Base-by-base conservation (phyloP, 2,329 filamentous ascomycete genomes). In the Hirsutella thompsonii region DNA sequence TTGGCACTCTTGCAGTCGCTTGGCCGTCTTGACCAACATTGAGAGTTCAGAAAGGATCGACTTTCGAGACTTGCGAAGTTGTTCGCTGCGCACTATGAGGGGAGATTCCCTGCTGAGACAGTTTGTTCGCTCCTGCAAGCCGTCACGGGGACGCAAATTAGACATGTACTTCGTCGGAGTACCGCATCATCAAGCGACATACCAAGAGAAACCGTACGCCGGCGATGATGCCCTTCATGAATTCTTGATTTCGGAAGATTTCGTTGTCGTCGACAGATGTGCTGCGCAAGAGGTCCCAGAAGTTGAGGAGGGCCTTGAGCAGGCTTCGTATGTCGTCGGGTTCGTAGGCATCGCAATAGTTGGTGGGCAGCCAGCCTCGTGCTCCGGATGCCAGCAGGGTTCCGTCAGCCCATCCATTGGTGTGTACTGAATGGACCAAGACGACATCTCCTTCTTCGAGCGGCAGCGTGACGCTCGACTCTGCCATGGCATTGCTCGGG, bases 361-460 rank as follows among this genome's bases (percentile, higher is more conserved):
- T 98, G 8, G 92, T 98, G 3, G 92, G 92, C 45, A 98, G 68
- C 92, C 92, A 98, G 47, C 92, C 92, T 50, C 92, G 76, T 39
- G 83, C 83, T 20, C 90, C 90, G 3, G 88, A 86, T 20, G 82
- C 74, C 46, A 98, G 66, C 33, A 95, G 69, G 1, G 92, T 98
- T 39, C 92, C 92, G 59, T 98, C 92, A 26, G 92, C 92, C 92
- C 92, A 98, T 51, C 92, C 92, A 65, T 96, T 98, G 45, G 87
- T 92, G 61, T 98, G 92, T 49, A 96, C 85, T 4, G 92, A 95
- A 61, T 98, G 92, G 19, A 98, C 83, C 43, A 98, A 66, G 41
- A 98, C 82, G 38, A 98, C 77, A 55, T 98, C 92, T 44, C 92
- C 92, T 56, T 92, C 82, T 50, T 85, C 84, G 42, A 98, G 72